Base-by-base conservation (phyloP, 352 stramenopile species). In the Globisporangium uncinulatum region DNA sequence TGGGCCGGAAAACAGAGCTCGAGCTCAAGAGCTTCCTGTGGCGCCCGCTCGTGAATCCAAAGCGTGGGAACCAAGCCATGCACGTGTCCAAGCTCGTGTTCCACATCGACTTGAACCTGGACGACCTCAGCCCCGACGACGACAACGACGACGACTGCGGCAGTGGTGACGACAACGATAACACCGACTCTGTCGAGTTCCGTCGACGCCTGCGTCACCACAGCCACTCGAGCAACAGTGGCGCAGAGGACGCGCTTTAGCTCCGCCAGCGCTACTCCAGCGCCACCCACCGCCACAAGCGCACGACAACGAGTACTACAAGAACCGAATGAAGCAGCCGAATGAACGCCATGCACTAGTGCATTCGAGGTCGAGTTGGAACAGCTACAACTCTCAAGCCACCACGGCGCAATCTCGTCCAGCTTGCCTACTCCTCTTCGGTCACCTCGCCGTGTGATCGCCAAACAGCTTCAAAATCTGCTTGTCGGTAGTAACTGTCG, bases 1-100 rank as follows among this genome's bases (percentile, higher is more conserved):
- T 83, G 34, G 65, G 72, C 15, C 75, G 72, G 9, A 65, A 70
- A 19, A 72, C 74, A 17, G 62, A 89, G 15, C 56, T 72, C 0
- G 72, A 81, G 52, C 70, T 91, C 36, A 64, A 74, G 21, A 71
- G 46, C 9, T 89, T 89, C 64, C 65, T 89, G 20, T 59, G 73
- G 42, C 65, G 52, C 7, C 70, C 80, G 11, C 66, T 88, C 19
- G 63, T 88, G 42, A 63, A 66, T 19, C 51, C 24, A 4, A 72
- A 39, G 59, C 61, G 39, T 70, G 73, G 17, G 62, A 75, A 62
- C 41, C 56, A 62, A 19, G 49, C 49, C 10, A 32, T 45, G 36
- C 48, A 49, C 7, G n/a, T 51, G 48, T 87, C 70, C 0, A 72
- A 87, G 57, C 73, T 71, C 34, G 56, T 74, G 37, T 57, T 82